Evolutionary conservation across 106 monocot species (phyloP).

Genomic region (Vanilla planifolia): DNA sequence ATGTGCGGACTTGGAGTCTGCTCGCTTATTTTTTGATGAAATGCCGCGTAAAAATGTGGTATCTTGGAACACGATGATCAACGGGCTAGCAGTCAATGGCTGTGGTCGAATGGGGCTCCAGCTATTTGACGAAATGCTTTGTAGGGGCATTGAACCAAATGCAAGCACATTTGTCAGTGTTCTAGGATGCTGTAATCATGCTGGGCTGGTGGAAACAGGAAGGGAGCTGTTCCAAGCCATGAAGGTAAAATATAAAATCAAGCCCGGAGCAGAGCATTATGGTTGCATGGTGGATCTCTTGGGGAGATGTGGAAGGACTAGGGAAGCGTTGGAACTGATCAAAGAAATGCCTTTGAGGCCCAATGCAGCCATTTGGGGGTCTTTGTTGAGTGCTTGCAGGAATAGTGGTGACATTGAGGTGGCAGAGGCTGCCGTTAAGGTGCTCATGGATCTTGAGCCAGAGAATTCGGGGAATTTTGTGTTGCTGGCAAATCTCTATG

Average conservation of each 20-base stretch:
- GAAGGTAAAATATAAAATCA: conserved; percentile 22
- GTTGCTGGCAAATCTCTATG: conserved; percentile 3
- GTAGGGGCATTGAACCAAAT: conserved; percentile 30
- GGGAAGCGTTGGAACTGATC: conserved; percentile 57
- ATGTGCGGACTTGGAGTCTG: conserved; percentile 26
- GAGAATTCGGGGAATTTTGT: conserved; percentile 10
- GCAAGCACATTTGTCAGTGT: conserved; percentile 59
- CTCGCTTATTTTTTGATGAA: conserved; percentile 34
- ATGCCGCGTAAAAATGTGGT: conserved; percentile 35
- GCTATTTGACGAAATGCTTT: conserved; percentile 53
- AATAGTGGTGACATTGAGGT: conserved; percentile 4
- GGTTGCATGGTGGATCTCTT: conserved; percentile 65
- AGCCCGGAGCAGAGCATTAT: conserved; percentile 49
- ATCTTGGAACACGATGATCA: conserved; percentile 60
- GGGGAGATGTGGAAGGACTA: conserved; percentile 43
- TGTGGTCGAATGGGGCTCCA: conserved; percentile 18
- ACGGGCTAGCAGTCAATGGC: conserved; percentile 38
- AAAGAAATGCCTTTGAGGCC: conserved; percentile 42
- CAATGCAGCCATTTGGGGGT: conserved; percentile 43
- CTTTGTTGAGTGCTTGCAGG: conserved; percentile 39
- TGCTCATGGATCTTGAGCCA: conserved; percentile 3
- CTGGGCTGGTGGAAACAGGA: conserved; percentile 40
- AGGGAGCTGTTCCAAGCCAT: conserved; percentile 47
- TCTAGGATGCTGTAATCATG: conserved; percentile 48
- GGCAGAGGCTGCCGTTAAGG: not conserved